Evolutionary conservation across 148 eudicot species (phyloP).

Genomic region (Cornus controversa): DNA sequence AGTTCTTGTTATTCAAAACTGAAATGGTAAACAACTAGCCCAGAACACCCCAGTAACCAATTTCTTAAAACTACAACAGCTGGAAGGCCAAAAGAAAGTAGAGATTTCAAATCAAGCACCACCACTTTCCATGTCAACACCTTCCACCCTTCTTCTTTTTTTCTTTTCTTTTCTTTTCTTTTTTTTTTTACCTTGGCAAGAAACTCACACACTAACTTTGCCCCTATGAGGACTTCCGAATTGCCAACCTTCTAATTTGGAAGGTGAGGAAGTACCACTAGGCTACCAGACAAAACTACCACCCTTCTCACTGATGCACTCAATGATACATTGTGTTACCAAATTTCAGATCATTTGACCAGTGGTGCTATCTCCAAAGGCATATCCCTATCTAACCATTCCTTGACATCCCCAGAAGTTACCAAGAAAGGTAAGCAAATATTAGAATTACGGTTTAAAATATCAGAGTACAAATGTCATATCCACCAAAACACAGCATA

Average conservation of each 20-base stretch:
- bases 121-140: background rate
- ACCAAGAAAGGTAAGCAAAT: background rate
- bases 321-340: background rate
- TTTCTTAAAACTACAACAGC: background rate
- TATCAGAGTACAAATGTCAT: background rate
- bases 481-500: too few relatives aligned
- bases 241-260: too few relatives aligned
- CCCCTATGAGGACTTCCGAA: too few relatives aligned
- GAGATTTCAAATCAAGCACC: conserved; percentile 2
- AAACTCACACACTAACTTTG: too few relatives aligned
- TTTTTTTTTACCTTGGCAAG: too few relatives aligned
- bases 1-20: background rate
- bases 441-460: background rate
- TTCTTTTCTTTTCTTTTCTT: too few relatives aligned
- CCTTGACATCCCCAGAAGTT: background rate
- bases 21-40: background rate
- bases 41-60: background rate
- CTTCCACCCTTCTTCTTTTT: background rate
- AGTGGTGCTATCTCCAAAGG: background rate
- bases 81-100: background rate
- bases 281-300: background rate
- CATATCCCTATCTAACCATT: background rate
- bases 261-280: too few relatives aligned
- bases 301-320: background rate
- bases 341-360: background rate